A percentile compares a stretch with the other conserved stretches of the same genome.
Conservation (phyloP, 2,329 filamentous ascomycete species). For the Pseudogymnoascus verrucosus region DNA sequence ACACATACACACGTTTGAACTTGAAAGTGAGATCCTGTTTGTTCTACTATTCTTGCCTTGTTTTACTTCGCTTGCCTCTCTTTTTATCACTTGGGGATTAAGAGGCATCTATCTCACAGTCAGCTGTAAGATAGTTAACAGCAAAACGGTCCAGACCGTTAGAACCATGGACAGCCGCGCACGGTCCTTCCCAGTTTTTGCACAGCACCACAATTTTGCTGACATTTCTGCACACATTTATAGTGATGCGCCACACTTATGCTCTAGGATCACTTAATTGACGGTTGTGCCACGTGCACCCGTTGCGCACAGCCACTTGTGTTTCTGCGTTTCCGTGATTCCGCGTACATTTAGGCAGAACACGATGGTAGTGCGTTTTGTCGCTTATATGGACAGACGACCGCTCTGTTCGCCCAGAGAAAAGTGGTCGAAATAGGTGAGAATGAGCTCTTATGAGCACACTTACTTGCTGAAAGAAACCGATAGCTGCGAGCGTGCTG, state of each 20-base stretch:
- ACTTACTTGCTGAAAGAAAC: too few species aligned
- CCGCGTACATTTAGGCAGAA: neutral
- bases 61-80: neutral
- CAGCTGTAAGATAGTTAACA: neutral
- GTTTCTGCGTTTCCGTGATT: too few species aligned
- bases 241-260: neutral
- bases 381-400: neutral
- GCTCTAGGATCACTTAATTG: neutral
- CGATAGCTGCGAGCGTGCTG: too few species aligned
- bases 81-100: neutral
- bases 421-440: neutral
- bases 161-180: neutral
- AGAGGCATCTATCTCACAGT: neutral
- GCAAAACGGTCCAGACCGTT: neutral
- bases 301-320: too few species aligned
- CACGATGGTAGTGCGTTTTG: neutral
- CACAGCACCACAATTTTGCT: neutral
- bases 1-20: neutral
- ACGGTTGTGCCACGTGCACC: neutral
- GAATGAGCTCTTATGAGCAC: neutral
- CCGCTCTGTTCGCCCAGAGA: neutral
- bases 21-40: neutral
- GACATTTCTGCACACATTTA: neutral
- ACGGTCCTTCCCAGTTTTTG: neutral
- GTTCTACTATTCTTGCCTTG: neutral